These are phyloP conservation scores for Annulohypoxylon truncatum DNA, from an alignment of 2,329 filamentous ascomycete genomes.

Conservation along the genomic window DNA sequence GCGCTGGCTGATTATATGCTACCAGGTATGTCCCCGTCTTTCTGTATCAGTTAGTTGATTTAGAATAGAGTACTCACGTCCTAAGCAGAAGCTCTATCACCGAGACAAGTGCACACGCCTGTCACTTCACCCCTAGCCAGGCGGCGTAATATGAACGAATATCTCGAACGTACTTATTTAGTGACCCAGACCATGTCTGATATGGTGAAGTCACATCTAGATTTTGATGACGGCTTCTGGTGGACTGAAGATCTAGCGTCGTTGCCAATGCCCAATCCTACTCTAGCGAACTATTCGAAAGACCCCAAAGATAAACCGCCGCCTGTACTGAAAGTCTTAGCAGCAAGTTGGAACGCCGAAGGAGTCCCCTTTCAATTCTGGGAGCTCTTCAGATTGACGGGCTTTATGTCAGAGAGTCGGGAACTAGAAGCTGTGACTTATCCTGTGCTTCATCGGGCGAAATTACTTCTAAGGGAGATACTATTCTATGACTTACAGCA, in stretches of 20 bases:
- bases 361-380: conserved; percentile 64
- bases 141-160: conserved; percentile 64
- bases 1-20: conserved; percentile 62
- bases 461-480: conserved; percentile 66
- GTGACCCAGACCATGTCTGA: conserved; percentile 55
- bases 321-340: conserved; percentile 62
- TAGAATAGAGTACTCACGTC: conserved; percentile 39
- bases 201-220: conserved; percentile 59
- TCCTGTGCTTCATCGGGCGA: conserved; percentile 65
- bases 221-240: conserved; percentile 69
- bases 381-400: conserved; percentile 63
- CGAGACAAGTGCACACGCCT: conserved; percentile 62
- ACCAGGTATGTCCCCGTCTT: conserved; percentile 55
- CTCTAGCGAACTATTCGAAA: conserved; percentile 54
- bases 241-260: conserved; percentile 64
- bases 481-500: conserved; percentile 66
- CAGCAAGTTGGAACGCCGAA: conserved; percentile 63
- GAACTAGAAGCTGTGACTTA: conserved; percentile 61
- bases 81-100: conserved; percentile 58
- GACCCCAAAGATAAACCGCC: conserved; percentile 58
- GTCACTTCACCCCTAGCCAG: conserved; percentile 62
- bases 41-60: background rate
- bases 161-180: conserved; percentile 60
- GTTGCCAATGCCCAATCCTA: conserved; percentile 54
- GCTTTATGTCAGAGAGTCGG: conserved; percentile 61